Conservation (phyloP, 371 early-diverging fungal species). For the Catenaria anguillulae region DNA sequence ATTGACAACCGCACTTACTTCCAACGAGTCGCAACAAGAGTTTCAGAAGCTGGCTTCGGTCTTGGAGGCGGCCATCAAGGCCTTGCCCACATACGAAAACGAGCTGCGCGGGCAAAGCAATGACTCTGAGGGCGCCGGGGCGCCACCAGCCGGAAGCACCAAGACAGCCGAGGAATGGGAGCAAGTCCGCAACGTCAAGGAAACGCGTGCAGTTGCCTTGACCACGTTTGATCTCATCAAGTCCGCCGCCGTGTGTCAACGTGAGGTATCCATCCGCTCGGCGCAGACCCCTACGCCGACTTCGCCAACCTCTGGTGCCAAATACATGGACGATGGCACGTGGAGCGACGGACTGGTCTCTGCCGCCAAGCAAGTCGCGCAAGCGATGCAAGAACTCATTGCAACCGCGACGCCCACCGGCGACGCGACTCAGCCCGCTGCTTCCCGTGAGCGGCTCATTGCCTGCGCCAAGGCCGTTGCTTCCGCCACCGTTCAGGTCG, state of each 20-base stretch:
- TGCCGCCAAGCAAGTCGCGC: slow-evolving; percentile 31
- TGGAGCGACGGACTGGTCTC: slow-evolving; percentile 41
- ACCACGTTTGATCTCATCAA: slow-evolving; percentile 31
- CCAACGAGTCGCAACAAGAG: slow-evolving; percentile 12
- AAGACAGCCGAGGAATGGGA: slow-evolving; percentile 20
- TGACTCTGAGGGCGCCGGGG: slow-evolving; percentile 6
- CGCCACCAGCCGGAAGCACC: slow-evolving; percentile 23
- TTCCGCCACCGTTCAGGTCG: slow-evolving; percentile 27
- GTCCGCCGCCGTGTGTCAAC: slow-evolving; percentile 31
- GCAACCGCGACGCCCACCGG: slow-evolving; percentile 11
- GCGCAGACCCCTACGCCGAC: too few relatives aligned
- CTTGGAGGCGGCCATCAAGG: slow-evolving; percentile 34
- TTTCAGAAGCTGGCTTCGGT: slow-evolving; percentile 35
- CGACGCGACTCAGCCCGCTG: slow-evolving; percentile 20
- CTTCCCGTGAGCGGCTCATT: slow-evolving; percentile 25
- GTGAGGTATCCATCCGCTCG: slow-evolving; percentile 18
- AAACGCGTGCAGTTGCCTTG: slow-evolving; percentile 28
- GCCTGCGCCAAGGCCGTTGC: slow-evolving; percentile 25
- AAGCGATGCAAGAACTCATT: slow-evolving; percentile 26
- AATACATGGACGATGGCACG: slow-evolving; percentile 35
- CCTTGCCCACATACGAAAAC: slow-evolving; percentile 23
- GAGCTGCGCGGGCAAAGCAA: too few relatives aligned
- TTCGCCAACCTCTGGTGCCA: slow-evolving; percentile 1
- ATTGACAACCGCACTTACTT: background rate
- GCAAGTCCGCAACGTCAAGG: slow-evolving; percentile 26